Percentiles rank a stretch among this genome's conserved stretches.
phyloP scores from a whole-genome alignment of 257 asterid genomes.

The Nicotiana paniculata region DNA sequence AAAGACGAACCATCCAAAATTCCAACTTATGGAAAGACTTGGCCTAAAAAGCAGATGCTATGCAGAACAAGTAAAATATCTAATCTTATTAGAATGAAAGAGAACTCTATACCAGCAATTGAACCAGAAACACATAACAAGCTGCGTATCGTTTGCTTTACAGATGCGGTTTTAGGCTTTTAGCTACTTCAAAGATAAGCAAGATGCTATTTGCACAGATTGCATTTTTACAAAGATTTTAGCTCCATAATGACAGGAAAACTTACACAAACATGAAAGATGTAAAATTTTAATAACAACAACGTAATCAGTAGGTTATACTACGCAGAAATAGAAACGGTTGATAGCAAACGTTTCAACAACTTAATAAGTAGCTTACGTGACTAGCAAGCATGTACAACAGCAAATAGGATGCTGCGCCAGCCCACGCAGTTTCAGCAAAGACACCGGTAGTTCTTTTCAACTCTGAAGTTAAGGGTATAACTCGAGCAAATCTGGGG shows the following conservation, averaged over 20 bases:
- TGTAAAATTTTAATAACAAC: not conserved
- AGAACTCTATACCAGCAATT: not conserved
- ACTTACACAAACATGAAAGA: not conserved
- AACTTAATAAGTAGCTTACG: conserved; percentile 39
- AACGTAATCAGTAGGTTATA: not conserved
- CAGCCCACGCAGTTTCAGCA: conserved; percentile 99
- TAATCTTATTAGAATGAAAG: not conserved
- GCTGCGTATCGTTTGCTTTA: not conserved
- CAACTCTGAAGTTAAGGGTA: conserved; percentile 80
- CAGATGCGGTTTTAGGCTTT: not conserved
- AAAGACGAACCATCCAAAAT: not conserved
- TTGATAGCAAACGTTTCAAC: not conserved
- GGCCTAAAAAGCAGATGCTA: not conserved
- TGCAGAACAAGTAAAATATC: not conserved
- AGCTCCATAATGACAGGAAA: not conserved
- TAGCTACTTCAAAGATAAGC: not conserved
- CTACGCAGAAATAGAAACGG: not conserved
- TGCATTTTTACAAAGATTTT: not conserved
- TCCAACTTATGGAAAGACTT: not conserved
- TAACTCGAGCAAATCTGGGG: conserved; percentile 66
- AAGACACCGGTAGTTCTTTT: conserved; percentile 90
- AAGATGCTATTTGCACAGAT: not conserved
- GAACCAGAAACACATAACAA: not conserved
- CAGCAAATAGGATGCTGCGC: conserved; percentile 84
- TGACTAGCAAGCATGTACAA: conserved; percentile 95